Percentiles rank a stretch among this genome's conserved stretches.
Evolutionary conservation across 2,329 filamentous ascomycete genomes (phyloP).

Genomic region (Fonsecaea multimorphosa): DNA sequence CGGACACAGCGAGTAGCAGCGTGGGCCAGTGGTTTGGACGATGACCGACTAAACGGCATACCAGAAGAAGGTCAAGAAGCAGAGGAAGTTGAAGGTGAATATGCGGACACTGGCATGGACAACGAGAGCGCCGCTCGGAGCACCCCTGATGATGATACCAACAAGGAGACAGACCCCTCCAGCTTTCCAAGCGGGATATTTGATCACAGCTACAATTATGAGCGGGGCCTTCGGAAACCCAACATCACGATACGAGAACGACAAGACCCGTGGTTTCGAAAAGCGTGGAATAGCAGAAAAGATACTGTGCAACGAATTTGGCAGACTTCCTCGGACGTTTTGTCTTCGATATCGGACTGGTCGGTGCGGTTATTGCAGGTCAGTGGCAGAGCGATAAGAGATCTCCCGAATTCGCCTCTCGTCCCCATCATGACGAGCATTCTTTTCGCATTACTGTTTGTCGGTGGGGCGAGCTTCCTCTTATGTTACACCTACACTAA

Average conservation of each 20-base stretch:
- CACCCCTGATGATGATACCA: slow-evolving; percentile 26
- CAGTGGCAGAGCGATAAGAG: slow-evolving; percentile 24
- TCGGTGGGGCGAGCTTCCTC: slow-evolving; percentile 22
- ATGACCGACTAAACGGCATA: slow-evolving; percentile 34
- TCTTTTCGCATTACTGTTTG: slow-evolving; percentile 24
- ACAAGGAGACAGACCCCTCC: slow-evolving; percentile 36
- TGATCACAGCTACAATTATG: slow-evolving; percentile 40
- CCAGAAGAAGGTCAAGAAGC: slow-evolving; percentile 31
- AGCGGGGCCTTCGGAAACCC: slow-evolving; percentile 36
- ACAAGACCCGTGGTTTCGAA: slow-evolving; percentile 18
- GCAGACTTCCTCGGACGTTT: slow-evolving; percentile 9
- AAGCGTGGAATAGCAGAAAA: slow-evolving; percentile 17
- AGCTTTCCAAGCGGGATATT: slow-evolving; percentile 40
- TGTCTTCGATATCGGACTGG: slow-evolving; percentile 25
- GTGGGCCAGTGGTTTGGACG: slow-evolving; percentile 35
- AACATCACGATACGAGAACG: slow-evolving; percentile 29
- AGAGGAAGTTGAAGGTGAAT: neutral
- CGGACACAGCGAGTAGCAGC: slow-evolving; percentile 34
- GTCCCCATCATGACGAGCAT: slow-evolving; percentile 25
- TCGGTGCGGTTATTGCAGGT: slow-evolving; percentile 17
- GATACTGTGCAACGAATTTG: slow-evolving; percentile 1
- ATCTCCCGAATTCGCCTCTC: slow-evolving; percentile 33
- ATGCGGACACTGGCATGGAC: neutral
- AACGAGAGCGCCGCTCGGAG: slow-evolving; percentile 13
- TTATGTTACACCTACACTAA: slow-evolving; percentile 35